Conservation (phyloP, 129 eudicot genomes). For the Chrysanthemum makinoi region DNA sequence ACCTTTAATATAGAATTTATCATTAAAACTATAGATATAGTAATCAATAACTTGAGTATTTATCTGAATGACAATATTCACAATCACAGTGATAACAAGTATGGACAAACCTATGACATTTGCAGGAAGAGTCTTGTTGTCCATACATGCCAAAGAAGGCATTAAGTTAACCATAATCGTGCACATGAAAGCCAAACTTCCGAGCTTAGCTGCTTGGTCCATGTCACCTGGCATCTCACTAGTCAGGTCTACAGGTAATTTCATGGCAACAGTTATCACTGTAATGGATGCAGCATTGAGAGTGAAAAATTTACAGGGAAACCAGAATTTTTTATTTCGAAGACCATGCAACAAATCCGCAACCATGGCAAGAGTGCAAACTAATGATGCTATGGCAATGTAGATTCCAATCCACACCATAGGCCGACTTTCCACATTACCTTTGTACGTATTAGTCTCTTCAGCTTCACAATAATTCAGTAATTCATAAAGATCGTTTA, state of each 20-base stretch:
- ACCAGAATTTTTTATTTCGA: conserved; percentile 30
- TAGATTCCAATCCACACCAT: conserved; percentile 48
- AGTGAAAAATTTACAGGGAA: conserved; percentile 38
- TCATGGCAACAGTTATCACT: conserved; percentile 34
- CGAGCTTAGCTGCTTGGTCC: conserved; percentile 26
- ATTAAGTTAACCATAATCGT: conserved; percentile 36
- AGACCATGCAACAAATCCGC: conserved; percentile 38
- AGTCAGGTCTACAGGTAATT: conserved; percentile 37
- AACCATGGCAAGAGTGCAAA: conserved; percentile 37
- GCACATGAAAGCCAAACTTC: conserved; percentile 31
- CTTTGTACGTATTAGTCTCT: no score
- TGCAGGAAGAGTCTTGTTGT: conserved; percentile 19
- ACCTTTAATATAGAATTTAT: no score
- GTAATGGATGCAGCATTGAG: conserved; percentile 47
- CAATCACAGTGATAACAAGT: conserved; percentile 31
- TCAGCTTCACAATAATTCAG: no score
- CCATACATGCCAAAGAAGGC: conserved; percentile 40
- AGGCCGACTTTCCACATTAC: background rate
- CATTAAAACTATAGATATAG: no score
- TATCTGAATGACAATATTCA: conserved; percentile 28
- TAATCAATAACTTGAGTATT: conserved; percentile 8
- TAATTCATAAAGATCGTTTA: no score
- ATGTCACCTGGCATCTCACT: conserved; percentile 11
- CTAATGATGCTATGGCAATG: conserved; percentile 36
- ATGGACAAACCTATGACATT: conserved; percentile 37